A percentile compares a stretch with the other conserved stretches of the same genome.
Conservation (phyloP, 345 rosid species). For the Salix purpurea region DNA sequence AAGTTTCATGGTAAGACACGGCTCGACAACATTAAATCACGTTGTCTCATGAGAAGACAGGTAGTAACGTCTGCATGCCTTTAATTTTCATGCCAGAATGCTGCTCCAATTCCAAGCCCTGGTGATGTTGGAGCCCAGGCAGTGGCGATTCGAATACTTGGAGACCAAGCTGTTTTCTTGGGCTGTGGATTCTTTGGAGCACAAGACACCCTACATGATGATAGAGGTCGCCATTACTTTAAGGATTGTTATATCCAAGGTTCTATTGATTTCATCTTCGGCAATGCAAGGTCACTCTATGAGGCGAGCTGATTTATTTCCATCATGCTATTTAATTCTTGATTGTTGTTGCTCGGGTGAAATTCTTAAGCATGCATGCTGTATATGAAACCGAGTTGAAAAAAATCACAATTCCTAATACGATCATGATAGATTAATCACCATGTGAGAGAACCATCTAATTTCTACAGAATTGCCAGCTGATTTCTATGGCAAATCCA, state of each 20-base stretch:
- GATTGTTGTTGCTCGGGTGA: not conserved
- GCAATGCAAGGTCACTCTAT: conserved; percentile 72
- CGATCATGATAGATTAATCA: not conserved
- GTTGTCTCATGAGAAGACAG: not conserved
- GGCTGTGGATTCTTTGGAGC: conserved; percentile 98
- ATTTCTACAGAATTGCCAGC: conserved; percentile 46
- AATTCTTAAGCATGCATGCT: not conserved
- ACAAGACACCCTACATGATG: conserved; percentile 95
- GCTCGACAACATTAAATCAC: not conserved
- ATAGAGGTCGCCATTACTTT: conserved; percentile 80
- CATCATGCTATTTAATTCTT: not conserved
- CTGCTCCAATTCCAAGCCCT: conserved; percentile 75
- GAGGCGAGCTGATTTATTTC: conserved; percentile 35
- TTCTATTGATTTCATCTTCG: conserved; percentile 89
- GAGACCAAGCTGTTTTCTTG: conserved; percentile 65
- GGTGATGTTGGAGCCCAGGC: conserved; percentile 82
- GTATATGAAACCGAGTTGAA: not conserved
- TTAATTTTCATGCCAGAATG: conserved; percentile 37
- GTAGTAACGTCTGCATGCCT: not conserved
- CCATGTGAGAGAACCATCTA: not conserved
- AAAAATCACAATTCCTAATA: not conserved
- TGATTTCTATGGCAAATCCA: conserved; percentile 77
- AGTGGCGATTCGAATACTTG: conserved; percentile 70
- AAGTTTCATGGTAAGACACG: conserved; percentile 76
- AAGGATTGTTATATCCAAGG: conserved; percentile 92